Base-by-base conservation (phyloP, 2,329 filamentous ascomycete genomes). In the Thelonectria rubi region DNA sequence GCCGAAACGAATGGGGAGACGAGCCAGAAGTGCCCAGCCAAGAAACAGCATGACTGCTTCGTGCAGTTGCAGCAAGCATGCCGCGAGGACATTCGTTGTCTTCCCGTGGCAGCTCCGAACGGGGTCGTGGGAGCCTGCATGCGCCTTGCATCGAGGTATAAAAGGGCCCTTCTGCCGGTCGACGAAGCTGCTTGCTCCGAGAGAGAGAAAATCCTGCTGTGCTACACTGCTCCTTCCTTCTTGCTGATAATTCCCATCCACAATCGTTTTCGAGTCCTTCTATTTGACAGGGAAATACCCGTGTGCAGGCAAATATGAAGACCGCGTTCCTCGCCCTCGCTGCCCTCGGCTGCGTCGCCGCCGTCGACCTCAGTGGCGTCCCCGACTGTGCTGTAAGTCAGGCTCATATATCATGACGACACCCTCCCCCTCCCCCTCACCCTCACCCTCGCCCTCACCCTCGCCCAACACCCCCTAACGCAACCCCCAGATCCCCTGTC, bases 381-480 rank as follows among this genome's bases (percentile, higher is more conserved):
- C 76, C 79, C 48, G 17, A 67, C 5, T 82, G 80, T 65, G 78
- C 79, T 67, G 80, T 82, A 77, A 64, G 79, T 75, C 9, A 12
- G n/a, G 43, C 10, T 18, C 12, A 48, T 18, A 42, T 32, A n/a
- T n/a, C n/a, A n/a, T n/a, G n/a, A n/a, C n/a, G n/a, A n/a, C n/a
- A n/a, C n/a, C n/a, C n/a, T n/a, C n/a, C n/a, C n/a, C n/a, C n/a
- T n/a, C 14, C 3, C 20, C 15, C 24, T 37, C 43, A 20, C 5
- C 24, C 14, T 7, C 3, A 46, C 21, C 32, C 18, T 11, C 18
- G 14, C 24, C 7, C 59, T 61, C 47, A 26, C 37, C 5, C 24
- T 12, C 14, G 20, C 14, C 48, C 57, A 3, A n/a, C 8, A 24
- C 46, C 10, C 21, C 18, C n/a, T n/a, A n/a, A n/a, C n/a, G n/a